phyloP scores from a whole-genome alignment of 257 asterid species.

The Phtheirospermum japonicum region DNA sequence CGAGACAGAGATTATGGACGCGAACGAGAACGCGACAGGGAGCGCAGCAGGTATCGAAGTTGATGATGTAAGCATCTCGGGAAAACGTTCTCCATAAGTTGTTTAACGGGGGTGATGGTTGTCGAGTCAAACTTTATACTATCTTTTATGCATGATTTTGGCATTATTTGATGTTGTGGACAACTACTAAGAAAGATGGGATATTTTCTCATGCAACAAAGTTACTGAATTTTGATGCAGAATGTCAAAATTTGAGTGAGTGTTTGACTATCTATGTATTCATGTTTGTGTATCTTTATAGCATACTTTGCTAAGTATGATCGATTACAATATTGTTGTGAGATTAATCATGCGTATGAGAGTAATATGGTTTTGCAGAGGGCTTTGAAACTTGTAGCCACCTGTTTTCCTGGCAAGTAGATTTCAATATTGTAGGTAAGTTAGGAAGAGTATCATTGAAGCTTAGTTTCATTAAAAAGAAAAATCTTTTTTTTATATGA shows the following conservation, averaged over 20 bases:
- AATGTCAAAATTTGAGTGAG: not conserved
- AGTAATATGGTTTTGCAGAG: too few relatives aligned
- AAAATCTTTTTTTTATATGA: too few relatives aligned
- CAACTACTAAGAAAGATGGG: conserved; percentile 10
- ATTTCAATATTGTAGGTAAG: too few relatives aligned
- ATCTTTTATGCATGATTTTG: conserved; percentile 14
- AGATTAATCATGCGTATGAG: too few relatives aligned
- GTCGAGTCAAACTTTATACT: conserved; percentile 3
- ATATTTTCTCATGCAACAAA: conserved; percentile 20
- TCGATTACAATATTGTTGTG: not conserved
- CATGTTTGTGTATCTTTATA: not conserved
- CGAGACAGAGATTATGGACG: conserved; percentile 73
- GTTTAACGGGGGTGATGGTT: conserved; percentile 9
- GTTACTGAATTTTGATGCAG: conserved; percentile 1
- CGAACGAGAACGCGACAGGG: conserved; percentile 57
- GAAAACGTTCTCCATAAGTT: conserved; percentile 19
- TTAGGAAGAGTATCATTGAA: too few relatives aligned
- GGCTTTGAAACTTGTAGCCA: too few relatives aligned
- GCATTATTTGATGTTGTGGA: conserved; percentile 6
- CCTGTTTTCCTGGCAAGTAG: too few relatives aligned
- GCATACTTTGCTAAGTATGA: not conserved
- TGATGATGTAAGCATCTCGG: conserved; percentile 21
- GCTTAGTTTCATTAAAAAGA: too few relatives aligned
- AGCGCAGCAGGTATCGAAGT: conserved; percentile 53
- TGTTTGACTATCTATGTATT: not conserved